These are phyloP conservation scores for Byssothecium circinans DNA, from an alignment of 2,329 filamentous ascomycete genomes.

Conservation along the genomic window DNA sequence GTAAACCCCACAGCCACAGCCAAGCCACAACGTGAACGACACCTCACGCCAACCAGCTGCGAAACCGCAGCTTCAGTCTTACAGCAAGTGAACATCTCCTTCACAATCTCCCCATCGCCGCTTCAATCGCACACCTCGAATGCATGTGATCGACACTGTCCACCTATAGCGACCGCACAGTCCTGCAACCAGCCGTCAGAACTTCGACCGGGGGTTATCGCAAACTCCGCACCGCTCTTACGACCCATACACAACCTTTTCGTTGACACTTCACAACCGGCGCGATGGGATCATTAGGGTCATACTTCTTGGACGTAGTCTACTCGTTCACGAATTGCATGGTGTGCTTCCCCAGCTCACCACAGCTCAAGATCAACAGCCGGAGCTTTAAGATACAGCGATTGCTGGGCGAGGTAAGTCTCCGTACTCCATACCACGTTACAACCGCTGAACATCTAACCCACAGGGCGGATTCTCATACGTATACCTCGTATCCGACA, in stretches of 20 bases:
- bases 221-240: constrained; percentile 6
- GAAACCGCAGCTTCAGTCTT: neutral
- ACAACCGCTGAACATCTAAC: constrained; percentile 1
- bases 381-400: constrained; percentile 95
- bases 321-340: constrained; percentile 94
- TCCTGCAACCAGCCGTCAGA: neutral
- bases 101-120: neutral
- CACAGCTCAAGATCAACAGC: constrained; percentile 91
- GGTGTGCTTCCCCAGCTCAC: constrained; percentile 92
- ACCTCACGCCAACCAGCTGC: constrained; percentile 8
- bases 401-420: constrained; percentile 82
- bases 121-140: neutral
- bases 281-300: constrained; percentile 42
- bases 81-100: constrained; percentile 5
- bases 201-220: neutral
- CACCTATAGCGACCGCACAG: neutral
- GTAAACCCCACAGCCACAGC: constrained; percentile 7
- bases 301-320: constrained; percentile 80
- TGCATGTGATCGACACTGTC: neutral
- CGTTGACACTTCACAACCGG: neutral
- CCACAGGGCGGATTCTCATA: constrained; percentile 91
- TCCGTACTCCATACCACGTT: constrained; percentile 1
- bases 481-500: constrained; percentile 97
- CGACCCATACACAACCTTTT: neutral
- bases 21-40: constrained; percentile 10